Conservation (phyloP, 352 stramenopile genomes). For the Globisporangium camurandrum region DNA sequence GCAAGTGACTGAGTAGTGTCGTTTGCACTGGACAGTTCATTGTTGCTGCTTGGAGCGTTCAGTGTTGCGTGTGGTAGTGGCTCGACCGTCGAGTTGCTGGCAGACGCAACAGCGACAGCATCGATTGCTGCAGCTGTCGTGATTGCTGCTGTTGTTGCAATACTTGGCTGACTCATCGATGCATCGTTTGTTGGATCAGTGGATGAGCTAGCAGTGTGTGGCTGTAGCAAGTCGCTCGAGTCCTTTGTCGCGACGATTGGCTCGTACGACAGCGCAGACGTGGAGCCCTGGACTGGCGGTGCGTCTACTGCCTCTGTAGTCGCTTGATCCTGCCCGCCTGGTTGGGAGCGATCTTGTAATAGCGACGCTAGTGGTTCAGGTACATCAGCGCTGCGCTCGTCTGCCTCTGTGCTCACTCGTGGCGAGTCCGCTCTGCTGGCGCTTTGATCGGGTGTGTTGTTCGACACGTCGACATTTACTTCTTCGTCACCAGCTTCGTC, state of each 20-base stretch:
- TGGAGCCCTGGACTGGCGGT: slow-evolving; percentile 6
- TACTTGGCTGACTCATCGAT: not conserved
- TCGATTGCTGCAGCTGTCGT: too few species aligned
- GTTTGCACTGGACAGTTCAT: not conserved
- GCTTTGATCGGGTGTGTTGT: not conserved
- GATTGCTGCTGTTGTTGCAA: too few species aligned
- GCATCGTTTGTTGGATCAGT: not conserved
- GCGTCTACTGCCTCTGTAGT: not conserved
- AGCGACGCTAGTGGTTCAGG: not conserved
- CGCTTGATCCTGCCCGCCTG: too few species aligned
- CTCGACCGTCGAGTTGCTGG: too few species aligned
- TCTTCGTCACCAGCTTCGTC: not conserved
- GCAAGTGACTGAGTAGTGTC: not conserved
- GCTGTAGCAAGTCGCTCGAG: slow-evolving; percentile 6
- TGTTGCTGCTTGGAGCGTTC: too few species aligned
- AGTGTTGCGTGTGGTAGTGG: too few species aligned
- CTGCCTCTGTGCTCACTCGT: not conserved
- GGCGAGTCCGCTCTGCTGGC: not conserved
- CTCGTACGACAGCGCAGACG: slow-evolving; percentile 13
- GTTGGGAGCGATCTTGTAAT: too few species aligned
- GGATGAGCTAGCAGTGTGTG: not conserved
- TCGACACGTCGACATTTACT: not conserved
- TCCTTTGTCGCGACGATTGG: slow-evolving; percentile 12
- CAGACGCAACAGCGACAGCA: too few species aligned
- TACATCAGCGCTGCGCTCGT: not conserved